Evolutionary conservation across 306 rosid species (phyloP).

Genomic region (Castanea crenata): DNA sequence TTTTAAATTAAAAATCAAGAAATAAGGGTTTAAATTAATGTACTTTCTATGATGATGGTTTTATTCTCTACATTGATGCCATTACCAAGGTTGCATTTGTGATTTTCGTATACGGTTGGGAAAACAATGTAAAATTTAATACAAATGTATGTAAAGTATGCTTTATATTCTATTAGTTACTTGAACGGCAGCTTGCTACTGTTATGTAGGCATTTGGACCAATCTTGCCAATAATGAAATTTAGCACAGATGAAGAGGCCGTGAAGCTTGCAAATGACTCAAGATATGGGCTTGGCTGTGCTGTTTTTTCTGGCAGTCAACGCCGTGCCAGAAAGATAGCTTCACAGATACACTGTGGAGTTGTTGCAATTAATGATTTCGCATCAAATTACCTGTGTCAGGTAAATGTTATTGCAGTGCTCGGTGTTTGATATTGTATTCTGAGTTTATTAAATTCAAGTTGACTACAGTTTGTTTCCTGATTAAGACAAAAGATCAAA

Average conservation of each 20-base stretch:
- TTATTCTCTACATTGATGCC: not conserved
- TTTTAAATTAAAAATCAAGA: not conserved
- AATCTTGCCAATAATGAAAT: slow-evolving; percentile 85
- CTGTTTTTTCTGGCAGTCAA: slow-evolving; percentile 88
- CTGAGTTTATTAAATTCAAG: not conserved
- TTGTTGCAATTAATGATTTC: slow-evolving; percentile 77
- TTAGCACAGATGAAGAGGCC: slow-evolving; percentile 80
- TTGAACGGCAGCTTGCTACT: slow-evolving; percentile 13
- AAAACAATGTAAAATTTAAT: not conserved
- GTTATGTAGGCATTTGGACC: slow-evolving; percentile 82
- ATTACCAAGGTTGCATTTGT: not conserved
- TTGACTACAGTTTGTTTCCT: not conserved
- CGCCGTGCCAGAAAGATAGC: slow-evolving; percentile 72
- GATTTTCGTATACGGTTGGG: not conserved
- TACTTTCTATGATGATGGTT: not conserved
- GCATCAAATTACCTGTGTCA: slow-evolving; percentile 87
- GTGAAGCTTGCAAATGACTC: slow-evolving; percentile 86
- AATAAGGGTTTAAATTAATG: not conserved
- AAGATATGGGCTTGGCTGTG: slow-evolving; percentile 85
- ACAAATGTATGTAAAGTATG: not conserved
- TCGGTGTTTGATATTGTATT: not conserved
- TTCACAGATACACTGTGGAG: slow-evolving; percentile 77
- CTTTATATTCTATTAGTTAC: slow-evolving; percentile 8
- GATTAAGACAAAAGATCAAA: not conserved
- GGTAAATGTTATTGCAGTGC: slow-evolving; percentile 36